Percentiles rank a stretch among this genome's conserved stretches.
These are phyloP conservation scores for Cytospora chrysosperma DNA, from an alignment of 2,329 filamentous ascomycete genomes.

Conservation along the genomic window DNA sequence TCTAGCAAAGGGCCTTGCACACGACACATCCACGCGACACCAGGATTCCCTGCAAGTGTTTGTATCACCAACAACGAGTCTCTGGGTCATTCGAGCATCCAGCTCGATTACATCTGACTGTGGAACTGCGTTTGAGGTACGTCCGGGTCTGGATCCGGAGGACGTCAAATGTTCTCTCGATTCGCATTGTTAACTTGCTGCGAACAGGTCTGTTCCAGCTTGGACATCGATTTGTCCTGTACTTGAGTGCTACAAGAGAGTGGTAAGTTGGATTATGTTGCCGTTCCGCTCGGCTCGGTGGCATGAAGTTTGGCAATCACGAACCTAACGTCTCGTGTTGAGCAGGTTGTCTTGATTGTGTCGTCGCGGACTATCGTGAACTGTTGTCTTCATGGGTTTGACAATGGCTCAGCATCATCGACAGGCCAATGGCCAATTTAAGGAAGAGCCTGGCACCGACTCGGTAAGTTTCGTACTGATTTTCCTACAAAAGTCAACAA, in stretches of 20 bases:
- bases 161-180: not conserved
- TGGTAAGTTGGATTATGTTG: not conserved
- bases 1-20: slow-evolving; percentile 16
- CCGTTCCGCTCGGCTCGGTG: not conserved
- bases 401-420: slow-evolving; percentile 45
- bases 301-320: not conserved
- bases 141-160: not conserved
- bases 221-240: not conserved
- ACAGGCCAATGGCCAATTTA: slow-evolving; percentile 43
- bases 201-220: not conserved
- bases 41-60: slow-evolving; percentile 23
- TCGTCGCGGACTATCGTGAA: slow-evolving; percentile 10
- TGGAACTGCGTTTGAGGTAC: not conserved
- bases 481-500: slow-evolving; percentile 15
- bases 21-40: slow-evolving; percentile 8
- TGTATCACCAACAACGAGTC: slow-evolving; percentile 9
- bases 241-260: not conserved
- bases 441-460: slow-evolving; percentile 42
- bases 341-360: slow-evolving; percentile 17
- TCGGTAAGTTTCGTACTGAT: slow-evolving; percentile 37
- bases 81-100: not conserved
- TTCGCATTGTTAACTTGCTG: not conserved
- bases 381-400: slow-evolving; percentile 38
- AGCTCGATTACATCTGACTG: not conserved
- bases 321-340: slow-evolving; percentile 13